phyloP scores from a whole-genome alignment of 768 basidiomycete species.

The Leccinum incarnatum region DNA sequence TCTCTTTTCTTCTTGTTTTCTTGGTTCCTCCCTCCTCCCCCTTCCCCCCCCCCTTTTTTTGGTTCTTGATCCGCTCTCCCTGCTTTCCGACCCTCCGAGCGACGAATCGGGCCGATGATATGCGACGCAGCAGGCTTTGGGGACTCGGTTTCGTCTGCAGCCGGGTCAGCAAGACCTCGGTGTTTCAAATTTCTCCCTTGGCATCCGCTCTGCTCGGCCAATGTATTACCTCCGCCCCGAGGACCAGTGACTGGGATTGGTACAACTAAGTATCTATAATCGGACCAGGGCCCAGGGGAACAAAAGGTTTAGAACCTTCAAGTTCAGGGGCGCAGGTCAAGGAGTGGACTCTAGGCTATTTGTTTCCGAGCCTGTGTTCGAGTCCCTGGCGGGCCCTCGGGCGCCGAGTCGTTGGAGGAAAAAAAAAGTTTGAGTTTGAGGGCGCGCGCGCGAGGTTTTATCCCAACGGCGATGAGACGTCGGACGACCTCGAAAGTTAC shows the following conservation, averaged over 20 bases:
- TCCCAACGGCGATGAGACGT: no score
- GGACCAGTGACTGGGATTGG: neutral
- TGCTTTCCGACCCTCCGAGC: neutral
- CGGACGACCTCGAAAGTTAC: no score
- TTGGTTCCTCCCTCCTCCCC: neutral
- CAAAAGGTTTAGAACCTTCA: no score
- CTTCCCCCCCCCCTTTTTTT: neutral
- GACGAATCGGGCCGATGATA: neutral
- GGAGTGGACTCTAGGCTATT: no score
- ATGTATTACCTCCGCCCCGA: neutral
- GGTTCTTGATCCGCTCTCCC: neutral
- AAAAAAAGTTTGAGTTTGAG: neutral
- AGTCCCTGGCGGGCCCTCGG: neutral
- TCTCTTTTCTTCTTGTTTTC: neutral
- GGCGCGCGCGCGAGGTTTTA: neutral
- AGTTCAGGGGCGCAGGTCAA: no score
- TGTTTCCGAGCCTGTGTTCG: neutral
- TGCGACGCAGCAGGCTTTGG: neutral
- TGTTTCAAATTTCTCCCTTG: neutral
- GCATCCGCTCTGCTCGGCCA: neutral
- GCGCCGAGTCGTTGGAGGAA: no score
- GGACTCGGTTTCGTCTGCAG: neutral
- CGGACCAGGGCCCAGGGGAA: no score
- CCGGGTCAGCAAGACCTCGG: neutral
- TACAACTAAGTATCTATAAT: no score